A percentile compares a stretch with the other conserved stretches of the same genome.
Conservation (phyloP, 768 basidiomycete genomes). For the Naganishia antarctica region DNA sequence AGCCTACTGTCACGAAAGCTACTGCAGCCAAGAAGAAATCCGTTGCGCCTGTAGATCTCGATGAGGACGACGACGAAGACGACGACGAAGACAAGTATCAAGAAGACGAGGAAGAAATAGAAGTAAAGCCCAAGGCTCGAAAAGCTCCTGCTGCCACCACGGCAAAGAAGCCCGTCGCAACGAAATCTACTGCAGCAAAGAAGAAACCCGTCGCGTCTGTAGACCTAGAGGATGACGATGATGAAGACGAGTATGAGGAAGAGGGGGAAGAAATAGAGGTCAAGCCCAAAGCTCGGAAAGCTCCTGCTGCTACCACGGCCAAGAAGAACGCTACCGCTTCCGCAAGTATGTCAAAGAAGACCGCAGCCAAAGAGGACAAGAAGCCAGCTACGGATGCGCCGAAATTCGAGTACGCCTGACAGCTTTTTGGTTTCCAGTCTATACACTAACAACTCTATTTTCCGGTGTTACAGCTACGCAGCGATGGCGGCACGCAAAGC, state of each 20-base stretch:
- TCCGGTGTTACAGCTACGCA: conserved; percentile 50
- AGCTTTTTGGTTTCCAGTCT: conserved; percentile 3
- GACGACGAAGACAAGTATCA: conserved; percentile 30
- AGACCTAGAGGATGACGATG: too few relatives aligned
- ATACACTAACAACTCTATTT: too few relatives aligned
- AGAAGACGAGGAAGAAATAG: conserved; percentile 30
- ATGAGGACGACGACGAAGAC: conserved; percentile 30
- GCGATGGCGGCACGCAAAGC: conserved; percentile 32
- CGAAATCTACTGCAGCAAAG: conserved; percentile 28
- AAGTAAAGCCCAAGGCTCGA: neutral
- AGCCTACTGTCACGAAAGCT: conserved; percentile 27
- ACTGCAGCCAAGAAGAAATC: conserved; percentile 35
- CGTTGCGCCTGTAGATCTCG: conserved; percentile 18
- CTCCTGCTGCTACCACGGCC: neutral
- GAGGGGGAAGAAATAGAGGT: conserved; percentile 26
- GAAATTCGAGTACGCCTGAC: conserved; percentile 49
- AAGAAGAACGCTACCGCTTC: conserved; percentile 5
- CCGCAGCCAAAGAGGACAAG: conserved; percentile 28
- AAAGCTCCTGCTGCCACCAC: neutral
- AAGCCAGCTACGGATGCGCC: conserved; percentile 32
- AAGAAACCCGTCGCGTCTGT: too few relatives aligned
- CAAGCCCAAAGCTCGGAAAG: neutral
- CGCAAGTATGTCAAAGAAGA: conserved; percentile 29
- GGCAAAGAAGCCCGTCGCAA: conserved; percentile 1
- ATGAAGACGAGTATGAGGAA: conserved; percentile 27